phyloP scores from a whole-genome alignment of 108 stramenopile genomes.

The Skeletonema potamos region DNA sequence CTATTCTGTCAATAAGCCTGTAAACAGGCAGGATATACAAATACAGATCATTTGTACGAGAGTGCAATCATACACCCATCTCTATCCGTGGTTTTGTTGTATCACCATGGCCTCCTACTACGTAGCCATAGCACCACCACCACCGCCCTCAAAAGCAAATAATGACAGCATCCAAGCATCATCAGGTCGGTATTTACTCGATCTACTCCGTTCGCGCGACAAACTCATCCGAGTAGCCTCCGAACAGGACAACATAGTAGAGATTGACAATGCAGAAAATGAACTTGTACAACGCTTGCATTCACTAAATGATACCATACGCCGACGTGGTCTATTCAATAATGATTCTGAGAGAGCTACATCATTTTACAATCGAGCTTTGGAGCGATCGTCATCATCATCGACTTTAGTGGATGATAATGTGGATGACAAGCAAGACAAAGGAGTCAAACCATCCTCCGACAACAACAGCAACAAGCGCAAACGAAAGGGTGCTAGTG shows the following conservation, averaged over 20 bases:
- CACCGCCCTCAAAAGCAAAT: not conserved
- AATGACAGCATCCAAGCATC: not conserved
- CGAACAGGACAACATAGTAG: not conserved
- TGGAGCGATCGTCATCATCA: not conserved
- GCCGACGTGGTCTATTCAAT: constrained; percentile 20
- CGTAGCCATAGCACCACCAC: not conserved
- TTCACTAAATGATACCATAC: constrained; percentile 3
- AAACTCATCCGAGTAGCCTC: not conserved
- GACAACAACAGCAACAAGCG: constrained; percentile 2
- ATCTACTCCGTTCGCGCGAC: constrained; percentile 28
- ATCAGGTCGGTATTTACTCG: constrained; percentile 15
- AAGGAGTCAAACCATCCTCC: not conserved
- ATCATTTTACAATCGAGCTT: not conserved
- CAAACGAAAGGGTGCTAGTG: constrained; percentile 18
- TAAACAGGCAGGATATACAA: no score
- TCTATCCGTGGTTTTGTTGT: no score
- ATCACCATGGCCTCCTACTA: not conserved
- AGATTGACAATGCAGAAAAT: not conserved
- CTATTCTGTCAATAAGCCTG: no score
- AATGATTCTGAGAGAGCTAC: not conserved
- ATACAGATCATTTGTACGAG: no score
- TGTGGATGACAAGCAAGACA: not conserved
- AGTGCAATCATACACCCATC: no score
- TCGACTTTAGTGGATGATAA: not conserved
- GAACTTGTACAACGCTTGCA: constrained; percentile 6